A percentile compares a stretch with the other conserved stretches of the same genome.
These are phyloP conservation scores for Mitragyna speciosa DNA, from an alignment of 257 asterid genomes.

Conservation along the genomic window DNA sequence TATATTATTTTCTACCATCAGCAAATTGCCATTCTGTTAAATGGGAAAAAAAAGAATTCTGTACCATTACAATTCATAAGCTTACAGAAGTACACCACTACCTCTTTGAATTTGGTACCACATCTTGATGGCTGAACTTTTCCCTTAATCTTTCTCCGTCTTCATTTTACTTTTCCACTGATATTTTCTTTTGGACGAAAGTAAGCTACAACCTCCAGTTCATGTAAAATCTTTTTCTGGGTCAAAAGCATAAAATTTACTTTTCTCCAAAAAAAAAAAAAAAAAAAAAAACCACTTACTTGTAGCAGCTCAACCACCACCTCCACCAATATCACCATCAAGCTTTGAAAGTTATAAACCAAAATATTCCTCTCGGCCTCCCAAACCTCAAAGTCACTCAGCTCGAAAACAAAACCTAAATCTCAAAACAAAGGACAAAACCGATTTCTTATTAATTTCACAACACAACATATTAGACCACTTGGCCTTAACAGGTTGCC, in stretches of 20 bases:
- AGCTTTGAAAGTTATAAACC: neutral
- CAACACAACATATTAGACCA: neutral
- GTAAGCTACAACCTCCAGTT: no score
- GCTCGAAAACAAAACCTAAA: neutral
- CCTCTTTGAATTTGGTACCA: no score
- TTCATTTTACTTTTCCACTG: no score
- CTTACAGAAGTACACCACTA: no score
- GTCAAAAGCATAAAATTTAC: neutral
- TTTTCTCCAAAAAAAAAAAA: neutral
- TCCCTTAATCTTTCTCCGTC: no score
- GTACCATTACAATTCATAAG: no score
- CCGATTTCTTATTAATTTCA: neutral
- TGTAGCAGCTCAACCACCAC: conserved; percentile 4
- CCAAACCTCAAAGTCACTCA: neutral
- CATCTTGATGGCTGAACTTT: no score
- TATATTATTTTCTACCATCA: no score
- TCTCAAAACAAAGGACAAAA: neutral
- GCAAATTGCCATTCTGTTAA: no score
- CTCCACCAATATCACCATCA: neutral
- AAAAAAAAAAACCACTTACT: neutral
- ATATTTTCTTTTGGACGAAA: no score
- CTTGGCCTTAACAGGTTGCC: neutral
- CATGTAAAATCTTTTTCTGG: no score
- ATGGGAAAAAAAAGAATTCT: no score
- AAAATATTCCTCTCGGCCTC: neutral